Percentiles rank a stretch among this genome's conserved stretches.
phyloP scores from a whole-genome alignment of 495 filamentous ascomycete genomes.

The Rostrohypoxylon terebratum region DNA sequence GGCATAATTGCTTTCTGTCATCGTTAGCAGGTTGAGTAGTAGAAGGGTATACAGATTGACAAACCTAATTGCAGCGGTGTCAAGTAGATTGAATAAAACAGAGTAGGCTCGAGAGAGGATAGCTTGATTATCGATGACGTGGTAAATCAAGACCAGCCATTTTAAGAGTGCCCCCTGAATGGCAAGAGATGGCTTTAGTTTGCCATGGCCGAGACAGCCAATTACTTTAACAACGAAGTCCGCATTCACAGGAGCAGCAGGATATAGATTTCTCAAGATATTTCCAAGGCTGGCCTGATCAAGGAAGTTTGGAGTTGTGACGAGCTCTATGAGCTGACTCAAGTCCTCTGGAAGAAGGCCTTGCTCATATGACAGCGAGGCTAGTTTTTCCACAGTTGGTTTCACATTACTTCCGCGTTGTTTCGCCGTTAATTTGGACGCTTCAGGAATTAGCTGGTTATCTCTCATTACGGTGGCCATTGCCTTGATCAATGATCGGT shows the following conservation, averaged over 20 bases:
- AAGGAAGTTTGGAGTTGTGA: slow-evolving; percentile 73
- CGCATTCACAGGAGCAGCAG: slow-evolving; percentile 69
- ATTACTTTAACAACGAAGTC: slow-evolving; percentile 74
- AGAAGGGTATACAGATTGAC: slow-evolving; percentile 18
- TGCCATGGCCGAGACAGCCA: slow-evolving; percentile 80
- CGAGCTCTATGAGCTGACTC: slow-evolving; percentile 71
- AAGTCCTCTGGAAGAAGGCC: slow-evolving; percentile 73
- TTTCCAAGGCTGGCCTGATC: slow-evolving; percentile 77
- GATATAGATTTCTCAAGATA: slow-evolving; percentile 81
- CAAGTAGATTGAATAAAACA: slow-evolving; percentile 84
- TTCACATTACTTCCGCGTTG: slow-evolving; percentile 59
- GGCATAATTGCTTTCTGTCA: slow-evolving; percentile 72
- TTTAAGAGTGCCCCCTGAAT: slow-evolving; percentile 76
- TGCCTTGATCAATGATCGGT: too few species aligned
- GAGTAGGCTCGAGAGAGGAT: slow-evolving; percentile 78
- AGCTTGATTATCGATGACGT: slow-evolving; percentile 72
- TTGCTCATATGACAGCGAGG: slow-evolving; percentile 68
- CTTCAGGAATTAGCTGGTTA: slow-evolving; percentile 47
- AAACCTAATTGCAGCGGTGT: slow-evolving; percentile 79
- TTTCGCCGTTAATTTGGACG: slow-evolving; percentile 62
- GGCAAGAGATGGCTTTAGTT: slow-evolving; percentile 77
- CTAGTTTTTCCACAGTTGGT: slow-evolving; percentile 60
- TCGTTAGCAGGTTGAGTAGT: slow-evolving; percentile 49
- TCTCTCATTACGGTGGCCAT: neutral
- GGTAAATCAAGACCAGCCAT: slow-evolving; percentile 86